Evolutionary conservation across 2,329 filamentous ascomycete genomes (phyloP), one percentile per base, ranked within the genome.

Genomic region (Clonostachys solani): DNA sequence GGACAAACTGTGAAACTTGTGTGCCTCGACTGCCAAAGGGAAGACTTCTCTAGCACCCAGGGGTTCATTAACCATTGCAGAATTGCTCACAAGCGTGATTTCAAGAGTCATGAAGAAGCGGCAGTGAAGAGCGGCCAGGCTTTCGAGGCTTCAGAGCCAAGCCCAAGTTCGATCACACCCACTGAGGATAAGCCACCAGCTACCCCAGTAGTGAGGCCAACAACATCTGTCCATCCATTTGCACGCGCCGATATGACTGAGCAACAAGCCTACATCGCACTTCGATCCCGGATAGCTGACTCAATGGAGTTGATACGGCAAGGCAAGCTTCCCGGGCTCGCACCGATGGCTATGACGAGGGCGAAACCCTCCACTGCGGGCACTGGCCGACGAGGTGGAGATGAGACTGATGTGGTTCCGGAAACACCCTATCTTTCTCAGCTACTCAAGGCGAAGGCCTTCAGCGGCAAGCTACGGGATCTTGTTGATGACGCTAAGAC

Each of bases 41-140:
- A 90, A 63, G 89, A 96, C 65, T 97, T 97, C 61, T 92, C 87
- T 47, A 97, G 92, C 70, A 95, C 92, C 0, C 94, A 97, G 66
- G 94, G 94, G n/a, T 97, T 97, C 69, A 94, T 99, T 71, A 99
- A 99, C 62, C 94, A 99, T 63, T 97, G 92, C 64, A 90, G 94
- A 48, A 97, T 99, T 58, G 91, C 92, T 23, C 94, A 99, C 69
- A 88, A 87, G 62, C 81, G 89, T 49, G 91, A 95, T 53, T 97
- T 92, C 74, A 92, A 95, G 69, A 96, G 90, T 57, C 94, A 99
- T 60, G 92, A 97, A 65, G 89, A 92, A 60, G 94, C 94, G 52
- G 94, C 92, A 34, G 78, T 92, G 47, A 87, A 88, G 50, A 95
- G 90, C 56, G 94, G 94, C 45, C 85, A 92, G 55, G 83, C 87